A percentile compares a stretch with the other conserved stretches of the same genome.
Evolutionary conservation across 164 flowering plant genomes (phyloP).

Genomic region (Chimonanthus salicifolius): DNA sequence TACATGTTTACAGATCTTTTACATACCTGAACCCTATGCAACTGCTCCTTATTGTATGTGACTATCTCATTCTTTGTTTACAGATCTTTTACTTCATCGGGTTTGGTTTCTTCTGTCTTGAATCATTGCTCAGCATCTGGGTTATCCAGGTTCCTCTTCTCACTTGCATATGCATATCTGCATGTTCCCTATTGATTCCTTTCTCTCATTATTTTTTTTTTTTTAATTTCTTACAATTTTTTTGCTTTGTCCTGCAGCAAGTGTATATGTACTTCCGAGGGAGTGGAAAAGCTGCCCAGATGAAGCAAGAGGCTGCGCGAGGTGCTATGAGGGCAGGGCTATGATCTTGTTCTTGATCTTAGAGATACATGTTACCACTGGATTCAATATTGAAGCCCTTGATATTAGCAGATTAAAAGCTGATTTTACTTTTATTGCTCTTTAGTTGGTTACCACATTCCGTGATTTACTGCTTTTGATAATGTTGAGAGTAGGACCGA

Average conservation of each 20-base stretch:
- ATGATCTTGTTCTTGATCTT: conserved; percentile 8
- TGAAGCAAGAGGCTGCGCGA: conserved; percentile 71
- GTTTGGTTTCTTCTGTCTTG: conserved; percentile 67
- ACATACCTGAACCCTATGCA: conserved; percentile 12
- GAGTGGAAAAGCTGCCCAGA: conserved; percentile 73
- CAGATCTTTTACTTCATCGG: conserved; percentile 95
- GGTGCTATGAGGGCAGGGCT: conserved; percentile 64
- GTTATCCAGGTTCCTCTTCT: conserved; percentile 71
- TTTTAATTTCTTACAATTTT: background rate
- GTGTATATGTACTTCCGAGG: conserved; percentile 93
- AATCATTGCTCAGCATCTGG: conserved; percentile 83
- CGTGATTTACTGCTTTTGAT: background rate
- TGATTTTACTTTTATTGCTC: background rate
- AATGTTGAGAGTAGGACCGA: background rate
- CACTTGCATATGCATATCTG: background rate
- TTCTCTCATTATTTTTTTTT: background rate
- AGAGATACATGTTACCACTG: background rate
- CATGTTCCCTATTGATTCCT: background rate
- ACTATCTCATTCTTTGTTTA: background rate
- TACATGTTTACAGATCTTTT: conserved; percentile 76
- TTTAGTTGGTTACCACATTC: background rate
- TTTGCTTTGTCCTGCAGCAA: conserved; percentile 49
- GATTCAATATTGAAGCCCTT: conserved; percentile 4
- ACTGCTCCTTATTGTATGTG: background rate
- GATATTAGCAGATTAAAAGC: background rate